Conservation (phyloP, 2,329 filamentous ascomycete species). For the Ascochyta pisi region DNA sequence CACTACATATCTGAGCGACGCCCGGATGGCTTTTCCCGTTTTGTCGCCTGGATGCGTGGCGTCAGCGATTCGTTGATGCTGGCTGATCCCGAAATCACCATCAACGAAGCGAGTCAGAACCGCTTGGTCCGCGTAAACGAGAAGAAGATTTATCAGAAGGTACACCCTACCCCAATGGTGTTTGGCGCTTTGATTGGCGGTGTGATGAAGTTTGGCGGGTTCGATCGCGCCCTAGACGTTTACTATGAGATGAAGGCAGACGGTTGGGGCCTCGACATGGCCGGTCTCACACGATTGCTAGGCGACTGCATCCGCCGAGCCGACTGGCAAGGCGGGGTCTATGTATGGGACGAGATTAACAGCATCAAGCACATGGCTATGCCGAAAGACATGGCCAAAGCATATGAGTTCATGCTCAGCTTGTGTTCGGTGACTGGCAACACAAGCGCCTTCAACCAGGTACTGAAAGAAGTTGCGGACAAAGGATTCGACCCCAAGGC, state of each 20-base stretch:
- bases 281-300: constrained; percentile 49
- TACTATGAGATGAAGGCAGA: constrained; percentile 53
- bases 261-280: constrained; percentile 55
- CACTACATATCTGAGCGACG: constrained; percentile 47
- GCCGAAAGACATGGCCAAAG: constrained; percentile 31
- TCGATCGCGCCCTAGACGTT: constrained; percentile 52
- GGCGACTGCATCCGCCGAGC: constrained; percentile 49
- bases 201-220: constrained; percentile 54
- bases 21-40: constrained; percentile 45
- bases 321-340: constrained; percentile 46
- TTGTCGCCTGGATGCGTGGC: constrained; percentile 54
- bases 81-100: constrained; percentile 47
- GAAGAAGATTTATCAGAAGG: constrained; percentile 51
- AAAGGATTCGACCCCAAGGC: constrained; percentile 33
- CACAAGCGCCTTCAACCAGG: constrained; percentile 41
- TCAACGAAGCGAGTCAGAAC: constrained; percentile 41
- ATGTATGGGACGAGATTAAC: constrained; percentile 54
- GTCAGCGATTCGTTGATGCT: constrained; percentile 49
- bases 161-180: constrained; percentile 54
- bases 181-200: constrained; percentile 52
- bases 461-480: constrained; percentile 37
- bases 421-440: constrained; percentile 42
- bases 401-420: constrained; percentile 43
- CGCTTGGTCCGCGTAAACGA: constrained; percentile 35
- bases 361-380: constrained; percentile 36